phyloP scores from a whole-genome alignment of 1,284 basidiomycete species.

The Violaceomyces palustris region DNA sequence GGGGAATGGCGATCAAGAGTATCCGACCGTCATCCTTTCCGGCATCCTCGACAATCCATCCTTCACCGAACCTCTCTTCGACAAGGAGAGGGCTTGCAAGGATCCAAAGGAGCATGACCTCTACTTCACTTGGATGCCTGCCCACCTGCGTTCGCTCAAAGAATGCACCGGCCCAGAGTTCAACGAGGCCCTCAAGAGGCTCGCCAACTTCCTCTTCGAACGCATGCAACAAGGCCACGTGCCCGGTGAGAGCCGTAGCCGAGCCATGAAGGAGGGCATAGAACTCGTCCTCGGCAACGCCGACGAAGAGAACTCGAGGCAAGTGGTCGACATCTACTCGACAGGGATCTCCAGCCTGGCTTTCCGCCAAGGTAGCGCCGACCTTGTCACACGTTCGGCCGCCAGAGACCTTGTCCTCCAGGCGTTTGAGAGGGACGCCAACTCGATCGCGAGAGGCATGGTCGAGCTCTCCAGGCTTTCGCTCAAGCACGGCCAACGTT shows the following conservation, averaged over 20 bases:
- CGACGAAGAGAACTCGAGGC: slow-evolving; percentile 20
- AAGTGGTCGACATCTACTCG: slow-evolving; percentile 41
- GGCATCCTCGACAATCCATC: slow-evolving; percentile 39
- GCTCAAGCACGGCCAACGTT: slow-evolving; percentile 7
- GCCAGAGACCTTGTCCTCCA: slow-evolving; percentile 24
- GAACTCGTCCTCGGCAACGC: slow-evolving; percentile 16
- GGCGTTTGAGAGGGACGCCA: slow-evolving; percentile 26
- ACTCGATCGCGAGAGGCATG: slow-evolving; percentile 8
- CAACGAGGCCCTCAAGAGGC: slow-evolving; percentile 35
- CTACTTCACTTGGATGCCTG: slow-evolving; percentile 29
- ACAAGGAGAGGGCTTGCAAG: slow-evolving; percentile 8
- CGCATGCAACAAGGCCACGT: slow-evolving; percentile 40
- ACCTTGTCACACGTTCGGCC: slow-evolving; percentile 8
- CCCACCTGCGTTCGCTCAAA: slow-evolving; percentile 25
- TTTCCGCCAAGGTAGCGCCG: slow-evolving; percentile 7
- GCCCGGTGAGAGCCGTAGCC: slow-evolving; percentile 12
- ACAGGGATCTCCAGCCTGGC: slow-evolving; percentile 25
- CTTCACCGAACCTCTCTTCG: slow-evolving; percentile 20
- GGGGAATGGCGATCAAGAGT: slow-evolving; percentile 14
- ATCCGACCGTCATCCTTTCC: slow-evolving; percentile 27
- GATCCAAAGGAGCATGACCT: slow-evolving; percentile 14
- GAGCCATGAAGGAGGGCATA: slow-evolving; percentile 23
- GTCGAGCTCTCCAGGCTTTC: slow-evolving; percentile 15
- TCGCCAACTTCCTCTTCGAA: slow-evolving; percentile 45
- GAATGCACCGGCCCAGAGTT: slow-evolving; percentile 13